Percentiles rank a stretch among this genome's conserved stretches.
These are phyloP conservation scores for Lasiodiplodia sp. DNA, from an alignment of 2,329 filamentous ascomycete species.

Conservation along the genomic window DNA sequence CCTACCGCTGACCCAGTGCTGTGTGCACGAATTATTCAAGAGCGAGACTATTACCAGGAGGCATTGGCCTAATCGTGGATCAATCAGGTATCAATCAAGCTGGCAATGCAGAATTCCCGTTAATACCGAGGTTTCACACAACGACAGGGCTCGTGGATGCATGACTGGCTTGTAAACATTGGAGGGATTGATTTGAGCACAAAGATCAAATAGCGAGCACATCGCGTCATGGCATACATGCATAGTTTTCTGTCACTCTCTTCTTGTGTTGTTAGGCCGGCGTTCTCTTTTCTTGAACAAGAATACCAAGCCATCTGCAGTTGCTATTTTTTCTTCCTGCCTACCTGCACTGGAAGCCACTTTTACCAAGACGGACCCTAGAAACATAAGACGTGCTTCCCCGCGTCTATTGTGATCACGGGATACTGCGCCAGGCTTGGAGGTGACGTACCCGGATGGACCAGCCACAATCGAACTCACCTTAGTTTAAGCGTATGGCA, in stretches of 20 bases:
- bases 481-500: neutral
- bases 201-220: neutral
- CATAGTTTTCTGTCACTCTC: neutral
- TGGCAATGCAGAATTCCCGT: neutral
- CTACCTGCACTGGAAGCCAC: neutral
- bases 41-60: neutral
- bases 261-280: neutral
- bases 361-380: neutral
- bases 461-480: slow-evolving; percentile 5
- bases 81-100: neutral
- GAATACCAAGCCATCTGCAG: neutral
- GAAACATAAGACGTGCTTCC: neutral
- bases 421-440: slow-evolving; percentile 23
- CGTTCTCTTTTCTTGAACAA: neutral
- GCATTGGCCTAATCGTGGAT: no score
- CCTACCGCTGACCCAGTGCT: neutral
- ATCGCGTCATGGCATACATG: neutral
- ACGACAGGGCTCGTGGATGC: neutral
- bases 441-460: slow-evolving; percentile 15
- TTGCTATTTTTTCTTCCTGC: neutral
- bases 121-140: neutral
- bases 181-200: neutral
- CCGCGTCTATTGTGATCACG: neutral
- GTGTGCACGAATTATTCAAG: neutral
- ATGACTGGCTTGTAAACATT: neutral